Conservation (phyloP, 768 basidiomycete genomes). For the Rubroboletus pulcherrimus region DNA sequence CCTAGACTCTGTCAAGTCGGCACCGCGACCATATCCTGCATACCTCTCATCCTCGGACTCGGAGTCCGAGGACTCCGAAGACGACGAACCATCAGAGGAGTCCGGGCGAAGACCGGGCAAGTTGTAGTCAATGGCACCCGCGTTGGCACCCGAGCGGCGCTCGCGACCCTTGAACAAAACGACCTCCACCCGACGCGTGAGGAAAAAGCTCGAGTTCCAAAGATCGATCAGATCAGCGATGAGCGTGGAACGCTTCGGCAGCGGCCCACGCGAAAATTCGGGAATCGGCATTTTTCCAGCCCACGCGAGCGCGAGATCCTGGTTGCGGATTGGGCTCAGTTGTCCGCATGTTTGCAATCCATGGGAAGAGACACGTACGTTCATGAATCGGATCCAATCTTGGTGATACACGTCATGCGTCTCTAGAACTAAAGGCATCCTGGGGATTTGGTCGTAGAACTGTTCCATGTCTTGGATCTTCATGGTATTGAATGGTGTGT, state of each 20-base stretch:
- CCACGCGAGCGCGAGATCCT: constrained; percentile 79
- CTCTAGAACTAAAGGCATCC: constrained; percentile 68
- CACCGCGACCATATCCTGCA: constrained; percentile 43
- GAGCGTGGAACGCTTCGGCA: constrained; percentile 56
- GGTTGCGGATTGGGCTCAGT: neutral
- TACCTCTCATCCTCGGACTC: constrained; percentile 43
- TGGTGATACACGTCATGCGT: constrained; percentile 75
- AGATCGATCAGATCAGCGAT: constrained; percentile 70
- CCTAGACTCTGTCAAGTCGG: constrained; percentile 47
- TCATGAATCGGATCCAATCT: constrained; percentile 79
- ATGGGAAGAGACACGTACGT: constrained; percentile 41
- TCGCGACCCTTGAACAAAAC: constrained; percentile 78
- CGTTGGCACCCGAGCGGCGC: constrained; percentile 63
- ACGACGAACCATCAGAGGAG: constrained; percentile 37
- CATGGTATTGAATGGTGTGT: constrained; percentile 64
- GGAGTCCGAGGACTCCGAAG: constrained; percentile 38
- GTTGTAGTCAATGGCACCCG: constrained; percentile 52
- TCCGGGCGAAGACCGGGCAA: constrained; percentile 48
- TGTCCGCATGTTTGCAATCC: neutral
- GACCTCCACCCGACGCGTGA: constrained; percentile 69
- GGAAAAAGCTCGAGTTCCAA: constrained; percentile 79
- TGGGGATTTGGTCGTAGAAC: constrained; percentile 59
- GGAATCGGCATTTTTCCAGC: constrained; percentile 69
- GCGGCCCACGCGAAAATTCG: constrained; percentile 42
- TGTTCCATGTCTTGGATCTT: constrained; percentile 78